Evolutionary conservation across 441 rosid species (phyloP), one percentile per base, ranked within the genome.

Genomic region (California macrophylla): DNA sequence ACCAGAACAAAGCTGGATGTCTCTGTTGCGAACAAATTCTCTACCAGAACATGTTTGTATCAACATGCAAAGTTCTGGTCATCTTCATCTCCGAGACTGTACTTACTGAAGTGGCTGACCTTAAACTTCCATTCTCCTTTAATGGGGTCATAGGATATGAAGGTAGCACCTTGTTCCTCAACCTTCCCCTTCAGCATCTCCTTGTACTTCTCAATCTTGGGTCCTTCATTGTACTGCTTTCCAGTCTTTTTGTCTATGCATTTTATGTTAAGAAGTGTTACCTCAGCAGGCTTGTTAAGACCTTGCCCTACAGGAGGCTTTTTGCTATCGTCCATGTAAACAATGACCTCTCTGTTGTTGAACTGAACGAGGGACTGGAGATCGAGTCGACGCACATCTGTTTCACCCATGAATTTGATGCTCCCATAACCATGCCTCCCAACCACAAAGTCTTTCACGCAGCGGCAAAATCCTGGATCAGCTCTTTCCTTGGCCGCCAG

Each of bases 261-360:
- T 72, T 90, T 95, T 66, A 95, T 89, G 78, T 92, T 95, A 7
- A 95, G 91, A 69, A 95, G 87, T 2, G 93, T 90, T 7, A 95
- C 97, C 75, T 84, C 97, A 0, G 98, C 97, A 6, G 95, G 91
- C 79, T 92, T 95, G 47, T 95, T 95, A 45, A 92, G 87, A 36
- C 98, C 99, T 78, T 95, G 85, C 62, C 99, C 99, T 3, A 90
- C 84, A 0, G 93, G 93, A 3, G 97, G 98, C 73, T 90, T 95
- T 77, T 88, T 82, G 82, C 83, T 84, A 58, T 92, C 98, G 42
- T 95, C 98, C 87, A 86, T 79, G 85, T 95, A 95, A 18, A 95
- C 99, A 36, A 89, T 82, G 76, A 95, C 99, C 81, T 95, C 97
- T 12, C 93, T 70, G 72, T 89, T 88, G 76, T 87, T 87, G 76